These are phyloP conservation scores for Prinsepia uniflora DNA, from an alignment of 306 rosid genomes.

Conservation along the genomic window DNA sequence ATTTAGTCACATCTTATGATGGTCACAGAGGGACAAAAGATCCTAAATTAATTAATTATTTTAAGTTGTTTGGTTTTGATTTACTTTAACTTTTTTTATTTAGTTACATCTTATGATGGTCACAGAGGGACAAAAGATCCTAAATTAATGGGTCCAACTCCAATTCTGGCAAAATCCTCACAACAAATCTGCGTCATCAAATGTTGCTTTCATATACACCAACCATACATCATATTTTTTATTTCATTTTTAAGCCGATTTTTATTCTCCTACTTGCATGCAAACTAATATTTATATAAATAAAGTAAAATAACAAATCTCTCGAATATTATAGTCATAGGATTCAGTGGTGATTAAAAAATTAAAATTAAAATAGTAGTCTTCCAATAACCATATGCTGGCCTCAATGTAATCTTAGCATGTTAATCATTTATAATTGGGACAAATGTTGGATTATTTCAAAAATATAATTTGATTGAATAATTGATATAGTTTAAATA, in stretches of 20 bases:
- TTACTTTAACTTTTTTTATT: neutral
- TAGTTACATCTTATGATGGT: neutral
- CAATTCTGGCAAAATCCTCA: slow-evolving; percentile 9
- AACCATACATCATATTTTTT: neutral
- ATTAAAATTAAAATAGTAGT: no score
- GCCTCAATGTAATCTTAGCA: no score
- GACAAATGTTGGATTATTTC: no score
- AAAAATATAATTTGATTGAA: no score
- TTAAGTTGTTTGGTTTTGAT: no score
- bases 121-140: slow-evolving; percentile 21
- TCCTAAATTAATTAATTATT: neutral
- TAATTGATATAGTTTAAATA: no score
- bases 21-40: no score
- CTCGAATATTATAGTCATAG: neutral
- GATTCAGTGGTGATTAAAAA: neutral
- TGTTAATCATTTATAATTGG: no score
- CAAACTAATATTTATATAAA: neutral
- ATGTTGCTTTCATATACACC: slow-evolving; percentile 14
- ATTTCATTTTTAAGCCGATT: neutral
- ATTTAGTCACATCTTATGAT: neutral
- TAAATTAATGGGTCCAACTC: slow-evolving; percentile 16
- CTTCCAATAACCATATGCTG: no score
- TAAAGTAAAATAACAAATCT: neutral
- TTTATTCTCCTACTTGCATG: neutral
- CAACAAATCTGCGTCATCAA: slow-evolving; percentile 11